Evolutionary conservation across 2,329 filamentous ascomycete genomes (phyloP).

Genomic region (Blastomyces gilchristii): DNA sequence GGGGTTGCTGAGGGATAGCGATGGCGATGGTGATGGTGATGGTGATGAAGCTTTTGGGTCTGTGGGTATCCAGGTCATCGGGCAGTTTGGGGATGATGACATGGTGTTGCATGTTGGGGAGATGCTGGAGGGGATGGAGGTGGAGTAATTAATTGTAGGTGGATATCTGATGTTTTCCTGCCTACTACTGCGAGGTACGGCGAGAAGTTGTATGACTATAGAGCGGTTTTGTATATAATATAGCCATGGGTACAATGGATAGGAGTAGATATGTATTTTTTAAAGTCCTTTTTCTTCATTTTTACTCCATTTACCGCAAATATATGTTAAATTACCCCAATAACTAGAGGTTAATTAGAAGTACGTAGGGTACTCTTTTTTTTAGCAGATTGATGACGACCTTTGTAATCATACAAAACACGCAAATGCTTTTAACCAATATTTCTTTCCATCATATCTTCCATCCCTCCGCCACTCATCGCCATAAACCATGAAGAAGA

Average conservation of each 20-base stretch:
- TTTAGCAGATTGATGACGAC: neutral
- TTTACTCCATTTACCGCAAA: neutral
- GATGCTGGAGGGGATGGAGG: conserved; percentile 22
- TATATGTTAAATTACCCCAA: neutral
- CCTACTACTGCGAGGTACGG: neutral
- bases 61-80: conserved; percentile 38
- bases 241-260: neutral
- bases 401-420: neutral
- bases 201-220: neutral
- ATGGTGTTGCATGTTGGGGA: conserved; percentile 32
- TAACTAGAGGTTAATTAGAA: neutral
- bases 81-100: conserved; percentile 39
- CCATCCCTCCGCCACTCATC: neutral
- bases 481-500: neutral
- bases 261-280: neutral
- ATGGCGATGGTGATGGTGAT: neutral
- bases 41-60: conserved; percentile 16
- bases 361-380: neutral
- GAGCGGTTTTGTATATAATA: neutral
- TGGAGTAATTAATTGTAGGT: neutral
- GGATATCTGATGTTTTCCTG: neutral
- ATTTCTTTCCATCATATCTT: neutral
- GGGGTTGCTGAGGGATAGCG: neutral
- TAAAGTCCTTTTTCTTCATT: neutral
- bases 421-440: neutral